Conservation (phyloP, 129 eudicot species). For the Arctium lappa region DNA sequence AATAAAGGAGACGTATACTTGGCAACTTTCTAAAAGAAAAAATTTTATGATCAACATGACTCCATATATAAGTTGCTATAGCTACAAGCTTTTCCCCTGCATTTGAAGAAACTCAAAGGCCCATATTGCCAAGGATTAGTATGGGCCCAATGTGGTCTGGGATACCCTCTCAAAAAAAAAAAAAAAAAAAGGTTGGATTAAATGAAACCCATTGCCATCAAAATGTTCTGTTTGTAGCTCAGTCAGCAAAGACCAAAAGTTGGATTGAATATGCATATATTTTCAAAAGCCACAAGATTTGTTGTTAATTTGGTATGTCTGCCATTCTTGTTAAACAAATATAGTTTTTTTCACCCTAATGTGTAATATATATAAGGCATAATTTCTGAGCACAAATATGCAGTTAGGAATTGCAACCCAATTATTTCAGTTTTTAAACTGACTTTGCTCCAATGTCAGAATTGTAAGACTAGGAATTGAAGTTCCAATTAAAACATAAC, state of each 20-base stretch:
- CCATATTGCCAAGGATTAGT: no score
- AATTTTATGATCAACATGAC: background rate
- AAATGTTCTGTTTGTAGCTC: background rate
- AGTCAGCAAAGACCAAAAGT: background rate
- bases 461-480: background rate
- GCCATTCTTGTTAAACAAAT: background rate
- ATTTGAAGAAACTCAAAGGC: background rate
- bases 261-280: background rate
- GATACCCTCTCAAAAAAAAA: no score
- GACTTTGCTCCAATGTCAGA: background rate
- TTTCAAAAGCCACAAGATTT: background rate
- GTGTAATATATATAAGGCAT: background rate
- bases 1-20: background rate
- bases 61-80: background rate
- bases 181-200: slow-evolving; percentile 4
- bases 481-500: background rate
- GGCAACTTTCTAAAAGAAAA: background rate
- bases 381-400: background rate
- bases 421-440: background rate
- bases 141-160: no score
- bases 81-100: background rate
- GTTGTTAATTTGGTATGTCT: background rate
- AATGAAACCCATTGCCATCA: background rate
- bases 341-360: background rate
- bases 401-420: slow-evolving; percentile 5